A percentile compares a stretch with the other conserved stretches of the same genome.
These are phyloP conservation scores for Aureoboletus auriporus DNA, from an alignment of 768 basidiomycete genomes.

Conservation along the genomic window DNA sequence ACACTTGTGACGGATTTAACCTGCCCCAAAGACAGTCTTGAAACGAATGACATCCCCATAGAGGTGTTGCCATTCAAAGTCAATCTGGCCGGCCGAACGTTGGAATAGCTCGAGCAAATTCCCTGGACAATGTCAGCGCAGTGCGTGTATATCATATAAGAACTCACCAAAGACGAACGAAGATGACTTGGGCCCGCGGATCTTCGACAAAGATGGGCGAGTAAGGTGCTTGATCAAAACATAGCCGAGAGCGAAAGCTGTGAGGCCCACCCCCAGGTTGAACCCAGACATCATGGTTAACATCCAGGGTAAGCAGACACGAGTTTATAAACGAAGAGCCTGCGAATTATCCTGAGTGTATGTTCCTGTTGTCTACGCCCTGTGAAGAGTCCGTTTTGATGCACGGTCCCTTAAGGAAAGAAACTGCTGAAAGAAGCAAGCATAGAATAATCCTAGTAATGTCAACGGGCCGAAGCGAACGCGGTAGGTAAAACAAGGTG, in stretches of 20 bases:
- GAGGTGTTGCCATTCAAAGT: slow-evolving; percentile 27
- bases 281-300: background rate
- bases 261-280: background rate
- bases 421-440: too few relatives aligned
- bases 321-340: background rate
- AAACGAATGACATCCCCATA: slow-evolving; percentile 30
- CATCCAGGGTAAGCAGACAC: background rate
- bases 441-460: too few relatives aligned
- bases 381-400: too few relatives aligned
- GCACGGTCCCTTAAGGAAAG: too few relatives aligned
- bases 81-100: slow-evolving; percentile 19
- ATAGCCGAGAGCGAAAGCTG: slow-evolving; percentile 2
- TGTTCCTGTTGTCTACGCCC: too few relatives aligned
- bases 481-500: too few relatives aligned
- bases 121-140: slow-evolving; percentile 21
- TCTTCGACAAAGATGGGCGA: slow-evolving; percentile 10
- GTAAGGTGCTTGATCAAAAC: background rate
- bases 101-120: slow-evolving; percentile 29
- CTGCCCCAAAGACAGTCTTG: slow-evolving; percentile 21
- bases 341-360: too few relatives aligned
- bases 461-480: too few relatives aligned
- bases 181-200: slow-evolving; percentile 18
- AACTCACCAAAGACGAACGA: slow-evolving; percentile 19
- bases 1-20: slow-evolving; percentile 4
- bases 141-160: slow-evolving; percentile 7